Evolutionary conservation across 495 filamentous ascomycete genomes (phyloP).

Genomic region (Aspergillus biplanus): DNA sequence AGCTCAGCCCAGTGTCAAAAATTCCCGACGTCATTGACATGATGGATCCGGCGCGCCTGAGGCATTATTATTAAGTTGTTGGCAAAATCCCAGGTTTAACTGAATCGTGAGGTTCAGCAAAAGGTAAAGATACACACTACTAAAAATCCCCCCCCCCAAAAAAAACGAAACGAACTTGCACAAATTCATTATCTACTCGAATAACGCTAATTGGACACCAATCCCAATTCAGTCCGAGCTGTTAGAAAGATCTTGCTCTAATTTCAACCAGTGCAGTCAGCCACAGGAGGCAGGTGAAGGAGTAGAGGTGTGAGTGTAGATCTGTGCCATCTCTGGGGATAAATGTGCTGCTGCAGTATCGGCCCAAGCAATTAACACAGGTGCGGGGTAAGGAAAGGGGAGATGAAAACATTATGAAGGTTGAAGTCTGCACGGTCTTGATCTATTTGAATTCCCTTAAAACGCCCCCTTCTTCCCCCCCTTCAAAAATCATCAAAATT

Average conservation of each 20-base stretch:
- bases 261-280: slow-evolving; percentile 18
- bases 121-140: background rate
- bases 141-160: no score
- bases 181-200: slow-evolving; percentile 34
- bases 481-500: slow-evolving; percentile 24
- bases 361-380: slow-evolving; percentile 17
- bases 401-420: slow-evolving; percentile 21
- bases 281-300: slow-evolving; percentile 10
- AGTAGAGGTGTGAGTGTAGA: slow-evolving; percentile 8
- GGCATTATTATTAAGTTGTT: background rate
- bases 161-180: slow-evolving; percentile 16
- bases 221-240: slow-evolving; percentile 20
- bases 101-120: no score
- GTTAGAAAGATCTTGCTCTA: slow-evolving; percentile 24
- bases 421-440: slow-evolving; percentile 20
- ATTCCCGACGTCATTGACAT: slow-evolving; percentile 27
- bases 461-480: slow-evolving; percentile 21
- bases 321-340: slow-evolving; percentile 6
- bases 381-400: slow-evolving; percentile 18
- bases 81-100: background rate
- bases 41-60: slow-evolving; percentile 4
- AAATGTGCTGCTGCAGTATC: slow-evolving; percentile 12
- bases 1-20: slow-evolving; percentile 5
- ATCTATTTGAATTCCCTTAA: slow-evolving; percentile 27
- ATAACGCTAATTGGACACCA: slow-evolving; percentile 27